Evolutionary conservation across 2,329 filamentous ascomycete genomes (phyloP).

Genomic region (Penicillium sp.): DNA sequence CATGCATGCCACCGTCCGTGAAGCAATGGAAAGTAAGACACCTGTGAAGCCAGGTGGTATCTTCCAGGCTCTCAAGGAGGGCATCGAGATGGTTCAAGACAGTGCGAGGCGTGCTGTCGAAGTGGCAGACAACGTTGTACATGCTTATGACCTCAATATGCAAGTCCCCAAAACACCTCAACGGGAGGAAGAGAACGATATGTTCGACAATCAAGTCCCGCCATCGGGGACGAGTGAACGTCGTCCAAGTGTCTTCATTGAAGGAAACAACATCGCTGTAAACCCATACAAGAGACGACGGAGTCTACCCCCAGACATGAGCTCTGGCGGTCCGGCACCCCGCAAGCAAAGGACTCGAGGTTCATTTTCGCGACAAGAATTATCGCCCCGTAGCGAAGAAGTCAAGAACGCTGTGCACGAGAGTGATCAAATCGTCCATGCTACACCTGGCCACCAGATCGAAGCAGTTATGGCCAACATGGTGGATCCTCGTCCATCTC

Average conservation of each 20-base stretch:
- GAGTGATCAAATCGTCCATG: constrained; percentile 39
- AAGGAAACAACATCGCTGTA: constrained; percentile 41
- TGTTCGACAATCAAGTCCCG: constrained; percentile 25
- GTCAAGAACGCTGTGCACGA: constrained; percentile 42
- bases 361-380: constrained; percentile 30
- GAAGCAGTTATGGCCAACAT: constrained; percentile 40
- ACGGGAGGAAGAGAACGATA: constrained; percentile 37
- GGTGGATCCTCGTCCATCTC: constrained; percentile 32
- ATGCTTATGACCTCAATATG: constrained; percentile 71
- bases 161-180: constrained; percentile 61
- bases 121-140: constrained; percentile 69
- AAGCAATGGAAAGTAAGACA: constrained; percentile 54
- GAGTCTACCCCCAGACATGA: constrained; percentile 38
- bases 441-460: constrained; percentile 32
- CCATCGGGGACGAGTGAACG: constrained; percentile 26
- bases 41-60: constrained; percentile 50
- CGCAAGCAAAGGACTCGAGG: constrained; percentile 35
- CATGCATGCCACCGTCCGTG: constrained; percentile 67
- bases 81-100: constrained; percentile 68
- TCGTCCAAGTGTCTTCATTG: constrained; percentile 40
- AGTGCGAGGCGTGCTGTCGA: constrained; percentile 67
- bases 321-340: constrained; percentile 23
- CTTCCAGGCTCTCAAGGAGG: constrained; percentile 59
- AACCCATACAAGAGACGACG: constrained; percentile 45
- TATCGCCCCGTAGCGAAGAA: constrained; percentile 38